Conservation (phyloP, 306 rosid species). For the Cicer cuneatum region DNA sequence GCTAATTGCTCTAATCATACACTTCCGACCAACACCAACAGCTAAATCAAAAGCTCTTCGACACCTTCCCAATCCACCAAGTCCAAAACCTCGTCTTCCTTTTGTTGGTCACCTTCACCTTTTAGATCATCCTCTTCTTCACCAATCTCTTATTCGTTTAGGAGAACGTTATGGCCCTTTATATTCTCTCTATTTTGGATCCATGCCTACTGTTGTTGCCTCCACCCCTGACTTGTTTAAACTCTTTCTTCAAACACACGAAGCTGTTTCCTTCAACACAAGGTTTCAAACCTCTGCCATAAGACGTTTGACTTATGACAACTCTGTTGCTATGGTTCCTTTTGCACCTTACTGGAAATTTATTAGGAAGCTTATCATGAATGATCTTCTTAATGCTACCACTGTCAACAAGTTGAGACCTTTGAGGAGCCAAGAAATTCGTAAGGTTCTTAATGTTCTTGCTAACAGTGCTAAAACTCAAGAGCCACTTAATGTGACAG, state of each 20-base stretch:
- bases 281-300: constrained; percentile 41
- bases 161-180: constrained; percentile 48
- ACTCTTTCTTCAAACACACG: constrained; percentile 52
- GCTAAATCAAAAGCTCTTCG: constrained; percentile 46
- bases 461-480: constrained; percentile 42
- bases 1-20: constrained; percentile 35
- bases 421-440: constrained; percentile 45
- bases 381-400: constrained; percentile 47
- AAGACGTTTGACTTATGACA: constrained; percentile 43
- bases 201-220: constrained; percentile 49
- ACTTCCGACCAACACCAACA: constrained; percentile 34
- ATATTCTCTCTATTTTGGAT: constrained; percentile 53
- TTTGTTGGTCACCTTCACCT: constrained; percentile 52
- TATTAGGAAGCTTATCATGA: constrained; percentile 49
- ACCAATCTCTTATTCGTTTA: constrained; percentile 48
- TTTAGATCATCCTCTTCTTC: constrained; percentile 44
- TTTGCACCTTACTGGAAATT: constrained; percentile 57
- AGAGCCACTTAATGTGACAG: constrained; percentile 43
- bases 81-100: constrained; percentile 52
- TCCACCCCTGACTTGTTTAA: constrained; percentile 52
- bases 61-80: constrained; percentile 55
- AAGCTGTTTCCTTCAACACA: constrained; percentile 48
- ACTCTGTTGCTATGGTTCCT: constrained; percentile 57
- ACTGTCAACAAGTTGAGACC: constrained; percentile 37
- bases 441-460: constrained; percentile 24